Evolutionary conservation across 495 filamentous ascomycete genomes (phyloP), one percentile per base, ranked within the genome.

Genomic region (Aspergillus heteromorphus): DNA sequence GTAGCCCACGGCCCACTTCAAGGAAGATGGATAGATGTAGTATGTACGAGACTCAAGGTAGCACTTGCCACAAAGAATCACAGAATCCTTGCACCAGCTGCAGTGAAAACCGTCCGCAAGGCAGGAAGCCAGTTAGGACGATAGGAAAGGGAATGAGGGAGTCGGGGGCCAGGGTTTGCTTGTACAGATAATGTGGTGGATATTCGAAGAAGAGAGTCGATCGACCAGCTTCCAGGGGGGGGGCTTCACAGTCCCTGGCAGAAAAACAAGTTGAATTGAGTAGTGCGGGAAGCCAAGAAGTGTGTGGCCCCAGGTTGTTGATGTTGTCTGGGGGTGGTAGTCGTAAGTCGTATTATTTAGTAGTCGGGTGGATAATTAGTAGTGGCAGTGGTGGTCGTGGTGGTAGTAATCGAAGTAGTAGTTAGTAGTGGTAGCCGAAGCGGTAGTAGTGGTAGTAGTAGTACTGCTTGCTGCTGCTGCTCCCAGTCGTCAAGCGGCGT

Each of bases 1-100:
- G 21, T 57, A 52, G 53, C 48, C 23, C 25, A 55, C 23, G 45
- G 30, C 53, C 41, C 41, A 45, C 23, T 56, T 14, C n/a, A 53
- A 49, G 48, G 54, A 53, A 53, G 45, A 38, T 56, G 21, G 25
- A 25, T 27, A 48, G 45, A 45, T 58, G 16, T 48, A 50, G 41
- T 23, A 41, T 38, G 61, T 48, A 50, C 51, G 50, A 56, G 50
- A 58, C 40, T 47, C 49, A 49, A 53, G 61, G 61, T 64, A 51
- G 51, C 55, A 61, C 61, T 53, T 41, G 49, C 29, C 30, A 50
- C 29, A 47, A 50, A 53, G 42, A 30, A 36, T 19, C 10, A 40
- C 49, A 27, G 20, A 40, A 53, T 50, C 18, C 51, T 41, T 56
- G 20, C 54, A 40, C 40, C 29, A 30, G 45, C 34, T 45, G 42